These are phyloP conservation scores for Cystoderma amianthinum DNA, from an alignment of 768 basidiomycete species.

Conservation along the genomic window DNA sequence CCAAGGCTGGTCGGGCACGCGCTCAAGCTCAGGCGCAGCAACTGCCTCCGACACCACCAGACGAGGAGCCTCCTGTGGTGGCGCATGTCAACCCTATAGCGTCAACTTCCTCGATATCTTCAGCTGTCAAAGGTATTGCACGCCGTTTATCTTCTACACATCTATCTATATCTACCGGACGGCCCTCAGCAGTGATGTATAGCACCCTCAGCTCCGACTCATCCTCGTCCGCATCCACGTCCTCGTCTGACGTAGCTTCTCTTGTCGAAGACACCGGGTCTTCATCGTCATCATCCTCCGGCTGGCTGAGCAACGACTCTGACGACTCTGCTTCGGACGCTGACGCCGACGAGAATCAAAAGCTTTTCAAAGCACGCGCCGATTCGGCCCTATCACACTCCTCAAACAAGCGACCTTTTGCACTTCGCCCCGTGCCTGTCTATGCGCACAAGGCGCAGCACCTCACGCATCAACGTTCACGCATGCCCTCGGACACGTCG, in stretches of 20 bases:
- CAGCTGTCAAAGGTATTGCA: constrained; percentile 53
- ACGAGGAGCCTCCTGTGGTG: constrained; percentile 26
- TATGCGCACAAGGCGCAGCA: constrained; percentile 16
- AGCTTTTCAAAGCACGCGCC: constrained; percentile 3
- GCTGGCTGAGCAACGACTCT: constrained; percentile 44
- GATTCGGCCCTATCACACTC: constrained; percentile 4
- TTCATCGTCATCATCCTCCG: constrained; percentile 49
- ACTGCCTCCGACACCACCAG: constrained; percentile 25
- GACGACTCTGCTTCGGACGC: constrained; percentile 22
- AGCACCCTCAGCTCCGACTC: constrained; percentile 2
- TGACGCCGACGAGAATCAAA: neutral
- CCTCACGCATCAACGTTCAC: constrained; percentile 9
- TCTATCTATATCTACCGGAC: constrained; percentile 15
- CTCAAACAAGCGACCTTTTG: constrained; percentile 34
- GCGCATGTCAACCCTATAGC: too few relatives aligned
- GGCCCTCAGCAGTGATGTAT: neutral
- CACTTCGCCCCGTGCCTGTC: constrained; percentile 37
- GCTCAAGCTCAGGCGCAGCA: constrained; percentile 35
- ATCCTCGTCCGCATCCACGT: constrained; percentile 29
- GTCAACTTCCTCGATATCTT: constrained; percentile 30
- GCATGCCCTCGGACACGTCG: constrained; percentile 45
- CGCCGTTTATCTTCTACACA: constrained; percentile 46
- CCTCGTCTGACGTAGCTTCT: constrained; percentile 51
- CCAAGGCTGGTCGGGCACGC: constrained; percentile 46
- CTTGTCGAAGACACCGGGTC: constrained; percentile 59